phyloP scores from a whole-genome alignment of 2,329 filamentous ascomycete species.

The Blastomyces percursus region DNA sequence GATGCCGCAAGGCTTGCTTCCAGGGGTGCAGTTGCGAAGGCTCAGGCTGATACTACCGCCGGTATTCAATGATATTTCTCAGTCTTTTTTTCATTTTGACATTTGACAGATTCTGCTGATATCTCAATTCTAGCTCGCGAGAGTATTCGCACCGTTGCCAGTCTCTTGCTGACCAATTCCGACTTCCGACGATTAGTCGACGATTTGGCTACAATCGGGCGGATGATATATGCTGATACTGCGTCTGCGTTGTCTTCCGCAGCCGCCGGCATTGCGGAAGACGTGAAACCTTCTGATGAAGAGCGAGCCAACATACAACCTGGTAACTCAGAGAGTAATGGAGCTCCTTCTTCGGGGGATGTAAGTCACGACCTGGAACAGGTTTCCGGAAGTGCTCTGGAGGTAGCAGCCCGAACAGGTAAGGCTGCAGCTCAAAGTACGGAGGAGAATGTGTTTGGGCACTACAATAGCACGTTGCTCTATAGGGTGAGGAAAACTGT shows the following conservation, averaged over 20 bases:
- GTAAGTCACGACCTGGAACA: constrained; percentile 48
- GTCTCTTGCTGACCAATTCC: constrained; percentile 75
- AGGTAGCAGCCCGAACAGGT: constrained; percentile 30
- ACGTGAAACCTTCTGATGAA: constrained; percentile 56
- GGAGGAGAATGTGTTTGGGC: constrained; percentile 60
- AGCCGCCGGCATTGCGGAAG: constrained; percentile 61
- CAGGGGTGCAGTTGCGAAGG: constrained; percentile 51
- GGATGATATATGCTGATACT: constrained; percentile 78
- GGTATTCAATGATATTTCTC: constrained; percentile 36
- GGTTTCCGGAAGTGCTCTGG: constrained; percentile 34
- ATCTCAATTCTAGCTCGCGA: constrained; percentile 50
- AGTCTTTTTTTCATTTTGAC: neutral
- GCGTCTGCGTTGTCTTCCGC: constrained; percentile 67
- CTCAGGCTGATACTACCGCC: constrained; percentile 59
- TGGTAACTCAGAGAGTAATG: constrained; percentile 35
- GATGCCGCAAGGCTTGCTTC: constrained; percentile 54
- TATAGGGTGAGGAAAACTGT: constrained; percentile 68
- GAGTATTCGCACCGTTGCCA: constrained; percentile 72
- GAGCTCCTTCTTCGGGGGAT: constrained; percentile 50
- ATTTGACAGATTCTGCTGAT: constrained; percentile 12
- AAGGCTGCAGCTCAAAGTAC: constrained; percentile 57
- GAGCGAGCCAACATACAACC: constrained; percentile 45
- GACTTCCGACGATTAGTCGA: constrained; percentile 80
- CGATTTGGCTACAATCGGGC: constrained; percentile 66
- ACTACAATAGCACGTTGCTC: constrained; percentile 62